These are phyloP conservation scores for Tetrapisispora fleetii DNA, from an alignment of 805 yeast species.

Conservation along the genomic window DNA sequence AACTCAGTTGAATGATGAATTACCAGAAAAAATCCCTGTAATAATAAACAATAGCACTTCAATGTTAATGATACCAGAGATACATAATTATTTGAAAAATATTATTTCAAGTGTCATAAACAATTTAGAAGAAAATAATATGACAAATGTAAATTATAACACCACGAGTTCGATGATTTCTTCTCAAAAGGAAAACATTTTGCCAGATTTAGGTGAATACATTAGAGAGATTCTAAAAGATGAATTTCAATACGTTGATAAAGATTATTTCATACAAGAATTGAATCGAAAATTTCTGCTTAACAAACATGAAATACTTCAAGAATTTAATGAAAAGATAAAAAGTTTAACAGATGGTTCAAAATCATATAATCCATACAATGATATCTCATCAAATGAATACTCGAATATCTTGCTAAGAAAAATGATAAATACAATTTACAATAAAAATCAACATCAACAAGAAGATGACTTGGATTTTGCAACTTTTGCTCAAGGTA, in stretches of 20 bases:
- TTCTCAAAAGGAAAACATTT: constrained; percentile 1
- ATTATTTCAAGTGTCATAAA: constrained; percentile 12
- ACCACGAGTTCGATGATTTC: neutral
- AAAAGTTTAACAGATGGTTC: constrained; percentile 1
- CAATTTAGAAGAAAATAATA: constrained; percentile 3
- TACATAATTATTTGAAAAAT: constrained; percentile 13
- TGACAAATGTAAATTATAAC: no score
- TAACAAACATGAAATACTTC: constrained; percentile 21
- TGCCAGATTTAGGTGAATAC: constrained; percentile 18
- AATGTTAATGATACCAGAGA: constrained; percentile 24
- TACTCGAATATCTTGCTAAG: constrained; percentile 19
- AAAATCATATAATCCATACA: neutral
- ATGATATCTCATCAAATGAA: neutral
- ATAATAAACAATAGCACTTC: constrained; percentile 18
- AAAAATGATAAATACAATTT: constrained; percentile 23
- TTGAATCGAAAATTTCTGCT: constrained; percentile 18
- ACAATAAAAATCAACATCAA: constrained; percentile 25
- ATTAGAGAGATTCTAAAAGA: constrained; percentile 25
- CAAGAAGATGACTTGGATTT: constrained; percentile 30
- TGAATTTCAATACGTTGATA: constrained; percentile 25
- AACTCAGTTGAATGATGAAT: constrained; percentile 10
- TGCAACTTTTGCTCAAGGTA: constrained; percentile 29
- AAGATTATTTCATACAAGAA: constrained; percentile 19
- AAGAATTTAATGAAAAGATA: constrained; percentile 15
- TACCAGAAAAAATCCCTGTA: constrained; percentile 27